Conservation (phyloP, 179 eudicot genomes). For the Silene vulgaris region DNA sequence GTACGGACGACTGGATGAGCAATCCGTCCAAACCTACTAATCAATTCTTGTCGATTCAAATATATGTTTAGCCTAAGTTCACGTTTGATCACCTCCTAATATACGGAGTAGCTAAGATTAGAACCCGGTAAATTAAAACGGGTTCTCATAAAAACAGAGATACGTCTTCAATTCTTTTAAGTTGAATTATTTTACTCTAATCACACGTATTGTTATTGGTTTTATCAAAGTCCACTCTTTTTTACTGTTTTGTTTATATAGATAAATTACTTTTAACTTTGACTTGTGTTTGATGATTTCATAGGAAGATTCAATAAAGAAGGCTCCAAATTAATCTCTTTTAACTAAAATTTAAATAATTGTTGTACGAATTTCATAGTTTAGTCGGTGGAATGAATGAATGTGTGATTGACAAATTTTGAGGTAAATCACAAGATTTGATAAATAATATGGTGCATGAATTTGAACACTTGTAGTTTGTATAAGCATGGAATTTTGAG, state of each 20-base stretch:
- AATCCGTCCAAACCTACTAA: too few relatives aligned
- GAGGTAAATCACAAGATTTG: slow-evolving; percentile 23
- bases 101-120: too few relatives aligned
- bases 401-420: slow-evolving; percentile 16
- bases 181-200: too few relatives aligned
- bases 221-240: background rate
- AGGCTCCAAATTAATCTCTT: background rate
- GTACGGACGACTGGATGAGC: background rate
- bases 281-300: too few relatives aligned
- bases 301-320: background rate
- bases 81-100: too few relatives aligned
- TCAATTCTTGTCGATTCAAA: too few relatives aligned
- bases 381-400: slow-evolving; percentile 29
- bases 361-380: background rate
- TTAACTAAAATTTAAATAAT: background rate
- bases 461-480: slow-evolving; percentile 14
- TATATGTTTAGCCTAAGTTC: too few relatives aligned
- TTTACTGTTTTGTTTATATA: background rate
- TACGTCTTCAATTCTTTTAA: too few relatives aligned
- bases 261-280: too few relatives aligned
- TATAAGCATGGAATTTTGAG: slow-evolving; percentile 25
- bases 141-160: too few relatives aligned
- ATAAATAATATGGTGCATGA: slow-evolving; percentile 8
- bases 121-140: too few relatives aligned
- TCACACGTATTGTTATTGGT: too few relatives aligned